Percentiles rank a stretch among this genome's conserved stretches.
Evolutionary conservation across 208 protist species (phyloP).

Genomic region (Porcisia hertigi): DNA sequence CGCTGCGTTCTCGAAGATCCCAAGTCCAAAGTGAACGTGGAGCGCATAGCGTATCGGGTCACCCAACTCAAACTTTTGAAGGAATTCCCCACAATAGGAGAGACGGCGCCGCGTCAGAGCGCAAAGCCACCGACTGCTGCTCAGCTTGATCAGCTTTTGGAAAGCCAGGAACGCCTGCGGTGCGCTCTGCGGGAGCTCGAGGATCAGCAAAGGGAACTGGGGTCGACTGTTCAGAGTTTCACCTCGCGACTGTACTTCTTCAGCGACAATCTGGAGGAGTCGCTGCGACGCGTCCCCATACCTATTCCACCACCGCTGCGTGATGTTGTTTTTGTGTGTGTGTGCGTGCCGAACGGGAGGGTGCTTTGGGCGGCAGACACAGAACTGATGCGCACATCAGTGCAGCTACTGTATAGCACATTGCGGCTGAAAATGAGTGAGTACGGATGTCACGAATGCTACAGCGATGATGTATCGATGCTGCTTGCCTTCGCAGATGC

Average conservation of each 20-base stretch:
- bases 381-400: slow-evolving; percentile 56
- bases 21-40: slow-evolving; percentile 64
- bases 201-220: slow-evolving; percentile 44
- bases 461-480: slow-evolving; percentile 81
- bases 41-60: slow-evolving; percentile 73
- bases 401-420: slow-evolving; percentile 62
- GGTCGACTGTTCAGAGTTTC: slow-evolving; percentile 36
- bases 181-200: slow-evolving; percentile 63
- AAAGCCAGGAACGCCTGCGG: slow-evolving; percentile 68
- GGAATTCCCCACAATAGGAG: slow-evolving; percentile 10
- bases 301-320: slow-evolving; percentile 50
- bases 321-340: slow-evolving; percentile 77
- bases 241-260: slow-evolving; percentile 79
- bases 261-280: slow-evolving; percentile 73
- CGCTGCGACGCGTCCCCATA: slow-evolving; percentile 34
- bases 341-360: slow-evolving; percentile 54
- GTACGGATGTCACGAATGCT: slow-evolving; percentile 87
- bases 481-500: slow-evolving; percentile 79
- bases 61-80: slow-evolving; percentile 61
- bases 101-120: neutral
- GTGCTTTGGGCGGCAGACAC: slow-evolving; percentile 66
- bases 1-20: slow-evolving; percentile 68
- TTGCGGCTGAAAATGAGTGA: slow-evolving; percentile 80
- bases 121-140: slow-evolving; percentile 7
- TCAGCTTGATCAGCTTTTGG: slow-evolving; percentile 34